Evolutionary conservation across 495 filamentous ascomycete genomes (phyloP).

Genomic region (Cryomyces antarcticus): DNA sequence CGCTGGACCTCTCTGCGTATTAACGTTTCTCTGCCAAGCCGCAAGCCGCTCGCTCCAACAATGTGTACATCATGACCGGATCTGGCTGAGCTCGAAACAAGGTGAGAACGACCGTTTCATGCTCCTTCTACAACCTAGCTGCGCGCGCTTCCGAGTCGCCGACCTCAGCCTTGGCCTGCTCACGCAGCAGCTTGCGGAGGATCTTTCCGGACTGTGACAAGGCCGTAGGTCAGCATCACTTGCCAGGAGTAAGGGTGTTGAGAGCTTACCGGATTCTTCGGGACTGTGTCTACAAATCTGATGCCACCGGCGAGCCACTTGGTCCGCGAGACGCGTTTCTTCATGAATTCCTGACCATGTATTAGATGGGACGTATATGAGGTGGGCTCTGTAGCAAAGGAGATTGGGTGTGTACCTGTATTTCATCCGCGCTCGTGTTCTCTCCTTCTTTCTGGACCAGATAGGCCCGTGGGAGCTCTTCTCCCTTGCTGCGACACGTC

Average conservation of each 20-base stretch:
- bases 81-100: too few relatives aligned
- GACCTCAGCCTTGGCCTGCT: slow-evolving; percentile 15
- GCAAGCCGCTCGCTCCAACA: too few relatives aligned
- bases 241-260: background rate
- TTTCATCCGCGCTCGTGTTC: slow-evolving; percentile 10
- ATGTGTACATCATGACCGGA: too few relatives aligned
- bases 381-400: too few relatives aligned
- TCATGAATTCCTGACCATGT: slow-evolving; percentile 5
- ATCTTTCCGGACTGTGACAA: slow-evolving; percentile 19
- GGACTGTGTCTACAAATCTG: slow-evolving; percentile 14
- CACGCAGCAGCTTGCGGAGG: slow-evolving; percentile 15
- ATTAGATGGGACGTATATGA: too few relatives aligned
- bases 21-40: too few relatives aligned
- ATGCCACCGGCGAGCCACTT: slow-evolving; percentile 19
- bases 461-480: slow-evolving; percentile 19
- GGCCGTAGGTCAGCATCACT: background rate
- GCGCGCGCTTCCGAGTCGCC: slow-evolving; percentile 6
- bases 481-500: slow-evolving; percentile 9
- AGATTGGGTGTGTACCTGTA: slow-evolving; percentile 2
- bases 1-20: too few relatives aligned
- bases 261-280: slow-evolving; percentile 19
- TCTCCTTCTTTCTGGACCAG: slow-evolving; percentile 10
- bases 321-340: slow-evolving; percentile 10
- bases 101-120: background rate
- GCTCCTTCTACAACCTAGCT: slow-evolving; percentile 4